Conservation (phyloP, 768 basidiomycete species). For the Collybia mongolica region DNA sequence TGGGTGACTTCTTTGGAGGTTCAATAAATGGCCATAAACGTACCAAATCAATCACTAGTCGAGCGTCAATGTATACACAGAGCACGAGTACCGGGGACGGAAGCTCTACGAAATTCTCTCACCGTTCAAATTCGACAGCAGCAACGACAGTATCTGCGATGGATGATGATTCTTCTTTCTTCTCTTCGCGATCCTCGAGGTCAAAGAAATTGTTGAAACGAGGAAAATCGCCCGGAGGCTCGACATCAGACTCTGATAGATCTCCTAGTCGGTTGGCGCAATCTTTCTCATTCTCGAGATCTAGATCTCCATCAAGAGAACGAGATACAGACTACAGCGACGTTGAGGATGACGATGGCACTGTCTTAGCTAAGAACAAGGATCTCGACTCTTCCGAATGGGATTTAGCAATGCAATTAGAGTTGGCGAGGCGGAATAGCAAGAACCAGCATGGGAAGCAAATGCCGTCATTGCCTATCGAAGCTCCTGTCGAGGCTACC, state of each 20-base stretch:
- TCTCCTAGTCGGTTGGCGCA: constrained; percentile 35
- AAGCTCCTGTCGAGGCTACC: constrained; percentile 55
- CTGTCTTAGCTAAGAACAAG: constrained; percentile 32
- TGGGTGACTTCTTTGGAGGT: constrained; percentile 75
- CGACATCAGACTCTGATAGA: constrained; percentile 44
- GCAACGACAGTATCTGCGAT: constrained; percentile 45
- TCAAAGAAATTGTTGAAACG: constrained; percentile 45
- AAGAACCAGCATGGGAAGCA: constrained; percentile 63
- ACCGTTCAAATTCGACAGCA: constrained; percentile 66
- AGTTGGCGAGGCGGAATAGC: constrained; percentile 83
- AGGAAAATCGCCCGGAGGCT: constrained; percentile 40
- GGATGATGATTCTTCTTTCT: constrained; percentile 60
- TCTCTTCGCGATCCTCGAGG: constrained; percentile 42
- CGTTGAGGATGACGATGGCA: constrained; percentile 43
- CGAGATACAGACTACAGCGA: constrained; percentile 39
- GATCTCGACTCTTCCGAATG: constrained; percentile 66
- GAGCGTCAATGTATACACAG: constrained; percentile 71
- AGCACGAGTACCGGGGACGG: constrained; percentile 68
- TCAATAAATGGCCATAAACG: constrained; percentile 69
- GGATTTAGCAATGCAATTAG: constrained; percentile 75
- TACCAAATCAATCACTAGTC: constrained; percentile 67
- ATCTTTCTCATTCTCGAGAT: constrained; percentile 29
- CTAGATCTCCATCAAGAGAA: constrained; percentile 46
- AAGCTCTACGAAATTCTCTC: constrained; percentile 70
- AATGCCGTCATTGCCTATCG: constrained; percentile 35